Evolutionary conservation across 148 eudicot genomes (phyloP).

Genomic region (Camellia granthamiana): DNA sequence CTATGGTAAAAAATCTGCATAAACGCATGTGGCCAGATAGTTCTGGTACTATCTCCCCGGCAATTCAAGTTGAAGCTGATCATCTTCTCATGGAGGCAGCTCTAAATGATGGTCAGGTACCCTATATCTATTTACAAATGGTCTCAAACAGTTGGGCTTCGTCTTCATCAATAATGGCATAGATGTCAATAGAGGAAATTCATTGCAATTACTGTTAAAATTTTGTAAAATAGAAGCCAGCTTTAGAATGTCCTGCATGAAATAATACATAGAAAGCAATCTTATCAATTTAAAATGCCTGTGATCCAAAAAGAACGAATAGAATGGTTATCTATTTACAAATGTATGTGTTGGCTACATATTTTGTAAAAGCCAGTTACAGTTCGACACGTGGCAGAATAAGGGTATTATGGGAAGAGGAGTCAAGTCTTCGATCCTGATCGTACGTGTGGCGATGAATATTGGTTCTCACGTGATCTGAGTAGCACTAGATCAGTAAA

Average conservation of each 20-base stretch:
- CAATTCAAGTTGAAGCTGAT: conserved; percentile 54
- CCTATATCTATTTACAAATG: not conserved
- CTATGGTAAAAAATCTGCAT: conserved; percentile 46
- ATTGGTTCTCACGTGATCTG: no score
- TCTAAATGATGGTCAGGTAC: conserved; percentile 64
- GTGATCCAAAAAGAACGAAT: not conserved
- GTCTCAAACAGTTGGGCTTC: not conserved
- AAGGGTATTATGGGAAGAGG: no score
- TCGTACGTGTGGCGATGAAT: no score
- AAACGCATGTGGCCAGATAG: conserved; percentile 61
- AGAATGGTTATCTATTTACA: not conserved
- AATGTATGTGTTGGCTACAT: no score
- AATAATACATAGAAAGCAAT: not conserved
- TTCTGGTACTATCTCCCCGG: conserved; percentile 44
- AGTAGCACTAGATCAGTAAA: no score
- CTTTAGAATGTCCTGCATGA: not conserved
- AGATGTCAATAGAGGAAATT: not conserved
- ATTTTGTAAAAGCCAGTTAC: no score
- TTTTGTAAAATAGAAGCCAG: not conserved
- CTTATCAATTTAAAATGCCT: not conserved
- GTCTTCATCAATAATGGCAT: conserved; percentile 5
- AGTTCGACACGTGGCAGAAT: no score
- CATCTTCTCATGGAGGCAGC: conserved; percentile 76
- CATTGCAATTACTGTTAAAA: not conserved
- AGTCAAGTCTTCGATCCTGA: no score